A percentile compares a stretch with the other conserved stretches of the same genome.
These are phyloP conservation scores for Quambalaria eucalypti DNA, from an alignment of 1,284 basidiomycete species.

Conservation along the genomic window DNA sequence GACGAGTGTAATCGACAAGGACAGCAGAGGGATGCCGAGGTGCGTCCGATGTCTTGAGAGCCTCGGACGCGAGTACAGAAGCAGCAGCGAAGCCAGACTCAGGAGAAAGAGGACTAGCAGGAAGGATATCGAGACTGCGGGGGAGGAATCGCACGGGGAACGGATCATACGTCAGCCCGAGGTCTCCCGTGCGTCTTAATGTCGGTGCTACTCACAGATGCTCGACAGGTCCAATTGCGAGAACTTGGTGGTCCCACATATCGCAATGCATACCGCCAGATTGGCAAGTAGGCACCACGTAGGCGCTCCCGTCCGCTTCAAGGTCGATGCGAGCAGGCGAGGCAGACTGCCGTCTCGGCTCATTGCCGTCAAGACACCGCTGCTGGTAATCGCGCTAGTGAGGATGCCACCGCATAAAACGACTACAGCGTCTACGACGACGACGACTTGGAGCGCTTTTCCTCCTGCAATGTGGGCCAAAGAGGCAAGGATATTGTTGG, in stretches of 20 bases:
- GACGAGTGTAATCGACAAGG: conserved; percentile 58
- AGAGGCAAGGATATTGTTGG: conserved; percentile 21
- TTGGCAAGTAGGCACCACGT: conserved; percentile 56
- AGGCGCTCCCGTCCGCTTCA: conserved; percentile 55
- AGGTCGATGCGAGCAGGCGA: conserved; percentile 50
- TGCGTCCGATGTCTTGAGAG: background rate
- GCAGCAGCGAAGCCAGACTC: conserved; percentile 47
- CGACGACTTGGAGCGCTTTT: conserved; percentile 20
- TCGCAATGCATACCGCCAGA: conserved; percentile 51
- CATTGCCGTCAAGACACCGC: conserved; percentile 17
- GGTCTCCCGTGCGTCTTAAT: background rate
- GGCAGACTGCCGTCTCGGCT: conserved; percentile 56
- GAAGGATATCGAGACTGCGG: conserved; percentile 53
- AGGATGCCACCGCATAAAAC: conserved; percentile 34
- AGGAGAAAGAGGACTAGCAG: conserved; percentile 52
- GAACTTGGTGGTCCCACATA: conserved; percentile 70
- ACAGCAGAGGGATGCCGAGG: conserved; percentile 50
- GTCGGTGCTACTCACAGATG: conserved; percentile 9
- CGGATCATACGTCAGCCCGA: background rate
- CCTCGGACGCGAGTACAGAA: conserved; percentile 51
- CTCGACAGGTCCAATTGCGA: conserved; percentile 71
- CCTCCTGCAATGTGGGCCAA: conserved; percentile 16
- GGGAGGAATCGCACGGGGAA: background rate
- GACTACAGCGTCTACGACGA: conserved; percentile 23
- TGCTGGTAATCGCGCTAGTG: conserved; percentile 21